These are phyloP conservation scores for Gautieria morchelliformis DNA, from an alignment of 768 basidiomycete species.

Conservation along the genomic window DNA sequence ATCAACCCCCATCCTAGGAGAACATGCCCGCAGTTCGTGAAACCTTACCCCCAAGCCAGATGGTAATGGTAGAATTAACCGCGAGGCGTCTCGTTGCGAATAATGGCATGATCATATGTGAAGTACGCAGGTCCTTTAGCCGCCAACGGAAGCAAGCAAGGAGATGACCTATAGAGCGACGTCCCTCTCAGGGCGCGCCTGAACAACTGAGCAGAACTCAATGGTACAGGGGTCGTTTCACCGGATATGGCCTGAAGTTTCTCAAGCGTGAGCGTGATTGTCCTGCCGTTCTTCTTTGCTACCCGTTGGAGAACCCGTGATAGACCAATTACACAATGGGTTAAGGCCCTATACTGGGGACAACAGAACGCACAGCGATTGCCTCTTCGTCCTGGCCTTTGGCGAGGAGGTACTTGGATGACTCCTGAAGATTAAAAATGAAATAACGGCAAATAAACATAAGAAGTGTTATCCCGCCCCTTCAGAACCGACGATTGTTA, in stretches of 20 bases:
- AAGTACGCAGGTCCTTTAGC: slow-evolving; percentile 19
- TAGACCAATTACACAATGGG: not conserved
- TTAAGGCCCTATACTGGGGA: too few species aligned
- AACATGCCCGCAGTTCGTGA: not conserved
- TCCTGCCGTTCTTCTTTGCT: slow-evolving; percentile 37
- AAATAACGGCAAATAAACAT: slow-evolving; percentile 48
- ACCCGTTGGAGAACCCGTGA: slow-evolving; percentile 37
- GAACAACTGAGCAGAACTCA: slow-evolving; percentile 21
- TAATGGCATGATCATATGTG: slow-evolving; percentile 42
- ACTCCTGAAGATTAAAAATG: slow-evolving; percentile 51
- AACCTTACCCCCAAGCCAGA: slow-evolving; percentile 40
- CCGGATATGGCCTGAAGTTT: slow-evolving; percentile 27
- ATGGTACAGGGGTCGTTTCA: slow-evolving; percentile 10
- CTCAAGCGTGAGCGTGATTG: slow-evolving; percentile 36
- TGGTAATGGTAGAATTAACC: slow-evolving; percentile 37
- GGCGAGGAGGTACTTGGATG: slow-evolving; percentile 50
- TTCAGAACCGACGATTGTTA: slow-evolving; percentile 14
- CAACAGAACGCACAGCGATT: slow-evolving; percentile 26
- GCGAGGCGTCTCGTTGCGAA: slow-evolving; percentile 36
- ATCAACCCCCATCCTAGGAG: not conserved
- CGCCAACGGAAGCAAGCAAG: not conserved
- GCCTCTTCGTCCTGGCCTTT: slow-evolving; percentile 50
- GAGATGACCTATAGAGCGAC: slow-evolving; percentile 27
- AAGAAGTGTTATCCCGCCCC: slow-evolving; percentile 38
- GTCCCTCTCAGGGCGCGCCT: slow-evolving; percentile 27